Evolutionary conservation across 345 rosid genomes (phyloP), one percentile per base, ranked within the genome.

Genomic region (Salix koriyanagi): DNA sequence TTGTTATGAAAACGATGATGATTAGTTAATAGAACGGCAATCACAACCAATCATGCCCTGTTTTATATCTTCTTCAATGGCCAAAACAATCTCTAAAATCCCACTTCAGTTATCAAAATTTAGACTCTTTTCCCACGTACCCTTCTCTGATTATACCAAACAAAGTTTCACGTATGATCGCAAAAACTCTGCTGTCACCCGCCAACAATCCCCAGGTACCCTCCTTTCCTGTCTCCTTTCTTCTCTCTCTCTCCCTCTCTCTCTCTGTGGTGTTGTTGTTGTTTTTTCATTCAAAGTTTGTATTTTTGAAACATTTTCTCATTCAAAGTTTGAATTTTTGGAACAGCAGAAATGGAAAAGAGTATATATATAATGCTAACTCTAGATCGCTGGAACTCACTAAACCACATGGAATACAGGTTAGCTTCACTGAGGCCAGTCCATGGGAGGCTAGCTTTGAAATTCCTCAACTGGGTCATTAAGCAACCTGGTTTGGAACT

Each of bases 391-490:
- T 92, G 97, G 97, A 91, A 92, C 73, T 95, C 97, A 39, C 86
- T 95, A 68, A 95, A 90, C 80, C 91, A 86, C 82, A 92, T 92
- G 97, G 86, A 85, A 3, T 95, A 95, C 79, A 91, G 75, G 74
- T 83, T 87, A 58, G 86, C 90, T 73, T 84, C 86, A 42, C 82
- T 92, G 60, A 87, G 98, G 79, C 94, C 88, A 30, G 94, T 92
- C 83, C 98, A 94, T 83, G 97, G 97, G 66, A 92, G 90, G 86
- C 83, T 92, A 60, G 97, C 97, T 75, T 77, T 95, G 79, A 91
- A 88, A 79, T 91, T 95, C 83, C 90, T 92, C 82, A 80, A 88
- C 75, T 91, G 95, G 97, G 83, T 90, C 41, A 77, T 76, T n/a
- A 84, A 77, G 76, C 94, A 88, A 69, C 90, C 93, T 52, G 93